A percentile compares a stretch with the other conserved stretches of the same genome.
These are phyloP conservation scores for Penicillium sp. DNA, from an alignment of 2,329 filamentous ascomycete species.

Conservation along the genomic window DNA sequence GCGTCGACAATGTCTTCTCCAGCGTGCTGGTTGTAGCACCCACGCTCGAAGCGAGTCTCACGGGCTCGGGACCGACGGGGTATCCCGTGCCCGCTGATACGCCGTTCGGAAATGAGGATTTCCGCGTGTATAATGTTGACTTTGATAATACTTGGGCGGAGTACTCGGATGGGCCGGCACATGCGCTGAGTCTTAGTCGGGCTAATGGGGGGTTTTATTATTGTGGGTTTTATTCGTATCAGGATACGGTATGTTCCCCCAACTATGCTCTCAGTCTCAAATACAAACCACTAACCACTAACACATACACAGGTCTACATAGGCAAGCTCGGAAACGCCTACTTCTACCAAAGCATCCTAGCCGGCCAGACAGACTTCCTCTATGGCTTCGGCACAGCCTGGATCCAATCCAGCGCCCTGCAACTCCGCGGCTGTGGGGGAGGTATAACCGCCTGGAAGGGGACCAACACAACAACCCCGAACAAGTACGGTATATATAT, in stretches of 20 bases:
- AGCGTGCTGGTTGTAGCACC: slow-evolving; percentile 63
- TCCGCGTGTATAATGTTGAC: slow-evolving; percentile 67
- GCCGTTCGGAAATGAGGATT: slow-evolving; percentile 63
- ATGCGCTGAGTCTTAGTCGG: slow-evolving; percentile 61
- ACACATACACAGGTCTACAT: slow-evolving; percentile 51
- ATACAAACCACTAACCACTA: not conserved
- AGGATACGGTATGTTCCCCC: slow-evolving; percentile 56
- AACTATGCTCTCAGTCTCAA: not conserved
- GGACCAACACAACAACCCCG: slow-evolving; percentile 62
- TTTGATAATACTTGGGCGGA: slow-evolving; percentile 61
- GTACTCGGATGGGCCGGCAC: slow-evolving; percentile 55
- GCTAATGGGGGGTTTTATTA: slow-evolving; percentile 68
- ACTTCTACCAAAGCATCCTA: slow-evolving; percentile 61
- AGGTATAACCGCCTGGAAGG: slow-evolving; percentile 69
- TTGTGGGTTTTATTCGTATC: slow-evolving; percentile 65
- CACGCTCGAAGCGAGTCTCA: slow-evolving; percentile 62
- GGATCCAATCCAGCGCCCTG: slow-evolving; percentile 56
- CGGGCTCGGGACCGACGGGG: slow-evolving; percentile 62
- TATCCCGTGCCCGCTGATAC: slow-evolving; percentile 61
- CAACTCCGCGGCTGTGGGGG: slow-evolving; percentile 62
- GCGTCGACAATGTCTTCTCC: slow-evolving; percentile 62
- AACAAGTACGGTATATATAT: slow-evolving; percentile 70
- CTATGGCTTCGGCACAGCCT: slow-evolving; percentile 67
- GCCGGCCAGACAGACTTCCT: slow-evolving; percentile 69
- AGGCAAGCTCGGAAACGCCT: slow-evolving; percentile 65